phyloP scores from a whole-genome alignment of 129 eudicot species.

The Daucus carota region DNA sequence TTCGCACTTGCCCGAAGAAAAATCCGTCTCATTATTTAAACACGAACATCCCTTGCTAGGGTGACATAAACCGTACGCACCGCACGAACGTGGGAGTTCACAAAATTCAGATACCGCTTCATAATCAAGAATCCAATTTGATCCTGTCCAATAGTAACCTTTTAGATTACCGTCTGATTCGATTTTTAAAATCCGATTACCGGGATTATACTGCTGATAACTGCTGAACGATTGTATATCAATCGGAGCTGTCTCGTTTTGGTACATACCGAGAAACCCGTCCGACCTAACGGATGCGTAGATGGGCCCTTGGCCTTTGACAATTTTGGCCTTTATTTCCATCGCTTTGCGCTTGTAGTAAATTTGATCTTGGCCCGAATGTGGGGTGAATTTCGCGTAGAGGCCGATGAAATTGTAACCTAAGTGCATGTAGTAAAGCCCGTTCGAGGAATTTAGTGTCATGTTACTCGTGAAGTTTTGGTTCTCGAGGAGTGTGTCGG shows the following conservation, averaged over 20 bases:
- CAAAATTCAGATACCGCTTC: constrained; percentile 50
- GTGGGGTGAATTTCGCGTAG: constrained; percentile 33
- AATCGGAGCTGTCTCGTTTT: constrained; percentile 55
- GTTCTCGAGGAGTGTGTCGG: constrained; percentile 74
- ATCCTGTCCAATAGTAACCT: constrained; percentile 76
- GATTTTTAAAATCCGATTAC: constrained; percentile 53
- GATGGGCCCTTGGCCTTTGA: constrained; percentile 48
- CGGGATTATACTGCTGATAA: constrained; percentile 56
- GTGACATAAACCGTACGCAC: constrained; percentile 67
- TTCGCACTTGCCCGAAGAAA: constrained; percentile 31
- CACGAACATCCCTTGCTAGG: constrained; percentile 71
- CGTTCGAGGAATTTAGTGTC: constrained; percentile 69
- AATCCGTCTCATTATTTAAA: constrained; percentile 38
- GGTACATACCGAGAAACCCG: constrained; percentile 83
- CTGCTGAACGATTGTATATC: constrained; percentile 71
- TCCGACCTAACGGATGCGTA: constrained; percentile 36
- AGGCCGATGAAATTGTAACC: constrained; percentile 67
- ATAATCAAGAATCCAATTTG: constrained; percentile 64
- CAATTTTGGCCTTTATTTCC: constrained; percentile 54
- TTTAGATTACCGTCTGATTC: constrained; percentile 80
- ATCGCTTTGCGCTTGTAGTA: constrained; percentile 59
- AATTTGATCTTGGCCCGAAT: constrained; percentile 34
- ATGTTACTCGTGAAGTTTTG: constrained; percentile 80
- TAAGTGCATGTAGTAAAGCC: constrained; percentile 71
- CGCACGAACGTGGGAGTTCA: constrained; percentile 76